Evolutionary conservation across 164 flowering plant genomes (phyloP).

Genomic region (Nymphaea colorata): DNA sequence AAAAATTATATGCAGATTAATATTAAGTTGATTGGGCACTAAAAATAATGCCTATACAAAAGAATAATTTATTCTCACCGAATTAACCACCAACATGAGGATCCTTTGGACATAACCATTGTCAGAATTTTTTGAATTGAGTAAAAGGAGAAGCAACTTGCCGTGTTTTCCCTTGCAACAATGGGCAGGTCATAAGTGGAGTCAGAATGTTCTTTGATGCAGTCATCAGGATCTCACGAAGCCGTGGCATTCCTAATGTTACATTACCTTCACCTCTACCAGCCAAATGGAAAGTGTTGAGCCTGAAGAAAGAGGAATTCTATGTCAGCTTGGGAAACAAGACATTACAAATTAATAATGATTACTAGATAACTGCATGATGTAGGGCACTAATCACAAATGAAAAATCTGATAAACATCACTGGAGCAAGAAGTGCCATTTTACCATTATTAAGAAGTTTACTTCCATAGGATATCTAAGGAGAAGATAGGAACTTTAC

Average conservation of each 20-base stretch:
- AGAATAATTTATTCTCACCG: background rate
- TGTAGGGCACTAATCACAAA: too few species aligned
- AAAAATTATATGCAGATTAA: too few species aligned
- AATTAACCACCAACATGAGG: background rate
- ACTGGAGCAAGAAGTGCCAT: background rate
- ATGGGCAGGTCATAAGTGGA: conserved; percentile 83
- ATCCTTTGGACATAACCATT: background rate
- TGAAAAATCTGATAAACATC: background rate
- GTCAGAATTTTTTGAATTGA: background rate
- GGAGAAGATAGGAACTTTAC: too few species aligned
- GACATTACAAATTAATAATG: background rate
- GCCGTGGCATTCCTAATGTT: conserved; percentile 97
- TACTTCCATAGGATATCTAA: too few species aligned
- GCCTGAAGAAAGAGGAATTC: conserved; percentile 31
- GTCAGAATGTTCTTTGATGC: conserved; percentile 67
- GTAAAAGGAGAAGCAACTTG: conserved; percentile 18
- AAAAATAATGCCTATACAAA: background rate
- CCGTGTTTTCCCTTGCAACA: conserved; percentile 42
- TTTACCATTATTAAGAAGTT: too few species aligned
- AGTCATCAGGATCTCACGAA: conserved; percentile 87
- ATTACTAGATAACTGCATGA: background rate
- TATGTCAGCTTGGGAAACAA: background rate
- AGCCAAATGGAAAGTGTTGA: conserved; percentile 96
- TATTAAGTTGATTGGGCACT: too few species aligned
- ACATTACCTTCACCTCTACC: conserved; percentile 98